Conservation (phyloP, 768 basidiomycete genomes). For the Tricholoma saponaceum region DNA sequence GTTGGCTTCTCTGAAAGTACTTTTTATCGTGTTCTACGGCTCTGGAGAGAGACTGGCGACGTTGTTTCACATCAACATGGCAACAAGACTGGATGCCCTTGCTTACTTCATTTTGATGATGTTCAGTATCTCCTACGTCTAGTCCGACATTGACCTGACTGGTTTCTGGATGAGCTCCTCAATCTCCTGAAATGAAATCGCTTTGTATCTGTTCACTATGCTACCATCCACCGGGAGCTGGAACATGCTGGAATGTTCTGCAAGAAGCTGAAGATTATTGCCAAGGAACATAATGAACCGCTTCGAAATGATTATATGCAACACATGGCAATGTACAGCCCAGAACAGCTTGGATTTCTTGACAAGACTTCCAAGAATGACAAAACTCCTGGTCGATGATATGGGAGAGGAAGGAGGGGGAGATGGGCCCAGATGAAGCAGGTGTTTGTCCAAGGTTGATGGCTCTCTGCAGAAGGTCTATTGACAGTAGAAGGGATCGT, state of each 20-base stretch:
- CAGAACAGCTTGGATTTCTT: slow-evolving; percentile 30
- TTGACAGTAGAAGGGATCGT: neutral
- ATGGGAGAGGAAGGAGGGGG: slow-evolving; percentile 20
- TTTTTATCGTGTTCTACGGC: slow-evolving; percentile 17
- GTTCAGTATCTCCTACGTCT: slow-evolving; percentile 18
- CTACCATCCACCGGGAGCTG: slow-evolving; percentile 24
- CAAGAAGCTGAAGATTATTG: neutral
- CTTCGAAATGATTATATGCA: slow-evolving; percentile 20
- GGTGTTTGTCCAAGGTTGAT: slow-evolving; percentile 22
- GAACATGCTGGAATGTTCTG: neutral
- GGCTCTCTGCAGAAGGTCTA: slow-evolving; percentile 5
- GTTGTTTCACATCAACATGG: neutral
- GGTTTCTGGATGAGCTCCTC: slow-evolving; percentile 31
- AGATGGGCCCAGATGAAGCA: slow-evolving; percentile 20
- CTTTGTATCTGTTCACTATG: slow-evolving; percentile 26
- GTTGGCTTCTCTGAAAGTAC: too few species aligned
- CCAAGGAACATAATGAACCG: slow-evolving; percentile 9
- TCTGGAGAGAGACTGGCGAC: slow-evolving; percentile 21
- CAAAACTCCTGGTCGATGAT: neutral
- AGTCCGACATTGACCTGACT: slow-evolving; percentile 20
- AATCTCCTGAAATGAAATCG: slow-evolving; percentile 22
- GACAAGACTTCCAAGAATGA: slow-evolving; percentile 26
- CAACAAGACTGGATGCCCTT: neutral
- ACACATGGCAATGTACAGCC: slow-evolving; percentile 22
- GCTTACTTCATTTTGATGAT: slow-evolving; percentile 12